Conservation (phyloP, 257 asterid genomes). For the Nicotiana attenuata region DNA sequence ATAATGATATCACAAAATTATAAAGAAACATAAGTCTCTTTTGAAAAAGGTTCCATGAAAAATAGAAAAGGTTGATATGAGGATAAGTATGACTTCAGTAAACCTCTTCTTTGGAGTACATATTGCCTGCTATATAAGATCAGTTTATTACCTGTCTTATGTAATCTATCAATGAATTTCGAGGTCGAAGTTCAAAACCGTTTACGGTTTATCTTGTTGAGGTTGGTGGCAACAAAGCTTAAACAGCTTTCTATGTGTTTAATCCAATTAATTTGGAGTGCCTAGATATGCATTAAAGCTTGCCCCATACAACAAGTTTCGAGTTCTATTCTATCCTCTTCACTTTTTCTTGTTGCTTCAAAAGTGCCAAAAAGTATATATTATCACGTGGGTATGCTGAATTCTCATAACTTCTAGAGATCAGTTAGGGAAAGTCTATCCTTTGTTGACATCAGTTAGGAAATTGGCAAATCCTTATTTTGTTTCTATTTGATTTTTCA, state of each 20-base stretch:
- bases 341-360: not conserved
- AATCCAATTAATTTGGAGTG: not conserved
- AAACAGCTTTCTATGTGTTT: not conserved
- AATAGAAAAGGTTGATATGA: not conserved
- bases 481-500: constrained; percentile 26
- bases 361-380: not conserved
- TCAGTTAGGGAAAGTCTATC: not conserved
- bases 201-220: not conserved
- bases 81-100: not conserved
- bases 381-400: not conserved
- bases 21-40: not conserved
- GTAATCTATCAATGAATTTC: not conserved
- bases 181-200: not conserved
- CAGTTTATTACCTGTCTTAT: not conserved
- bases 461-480: not conserved
- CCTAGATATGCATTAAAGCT: not conserved
- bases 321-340: not conserved
- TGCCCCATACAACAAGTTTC: not conserved
- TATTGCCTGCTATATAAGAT: not conserved
- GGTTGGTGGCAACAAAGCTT: not conserved
- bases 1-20: not conserved
- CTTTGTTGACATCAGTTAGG: not conserved
- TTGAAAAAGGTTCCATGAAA: not conserved
- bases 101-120: not conserved
- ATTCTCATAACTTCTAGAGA: not conserved